phyloP scores from a whole-genome alignment of 2,329 filamentous ascomycete genomes.

The Curvularia eragrostidis region DNA sequence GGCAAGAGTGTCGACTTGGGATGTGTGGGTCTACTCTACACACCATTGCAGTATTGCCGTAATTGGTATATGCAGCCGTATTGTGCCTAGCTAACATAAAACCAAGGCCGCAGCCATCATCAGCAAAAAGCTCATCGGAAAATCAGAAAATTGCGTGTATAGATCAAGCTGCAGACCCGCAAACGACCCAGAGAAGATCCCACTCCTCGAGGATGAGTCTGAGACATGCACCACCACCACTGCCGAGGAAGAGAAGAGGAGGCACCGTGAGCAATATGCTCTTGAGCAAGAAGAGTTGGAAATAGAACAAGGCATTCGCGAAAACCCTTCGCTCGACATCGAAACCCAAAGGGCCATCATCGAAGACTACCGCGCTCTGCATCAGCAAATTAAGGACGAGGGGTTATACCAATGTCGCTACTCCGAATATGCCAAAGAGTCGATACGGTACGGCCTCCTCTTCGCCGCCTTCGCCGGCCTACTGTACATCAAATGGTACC shows the following conservation, averaged over 20 bases:
- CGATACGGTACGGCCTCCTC: slow-evolving; percentile 60
- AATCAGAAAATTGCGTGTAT: slow-evolving; percentile 31
- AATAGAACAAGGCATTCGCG: slow-evolving; percentile 44
- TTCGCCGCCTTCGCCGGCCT: slow-evolving; percentile 58
- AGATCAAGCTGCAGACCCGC: slow-evolving; percentile 21
- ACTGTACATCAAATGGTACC: slow-evolving; percentile 62
- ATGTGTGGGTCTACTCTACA: slow-evolving; percentile 33
- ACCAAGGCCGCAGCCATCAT: slow-evolving; percentile 35
- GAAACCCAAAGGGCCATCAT: slow-evolving; percentile 63
- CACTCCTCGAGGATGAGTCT: slow-evolving; percentile 21
- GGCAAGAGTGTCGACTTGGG: slow-evolving; percentile 38
- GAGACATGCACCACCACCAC: slow-evolving; percentile 6
- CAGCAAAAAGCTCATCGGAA: slow-evolving; percentile 35
- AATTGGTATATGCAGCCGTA: slow-evolving; percentile 10
- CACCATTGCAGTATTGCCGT: slow-evolving; percentile 7
- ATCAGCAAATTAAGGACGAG: slow-evolving; percentile 61
- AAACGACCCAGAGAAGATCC: slow-evolving; percentile 34
- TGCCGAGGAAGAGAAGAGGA: slow-evolving; percentile 24
- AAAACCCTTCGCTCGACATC: slow-evolving; percentile 61
- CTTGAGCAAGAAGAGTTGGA: slow-evolving; percentile 47
- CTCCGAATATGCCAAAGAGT: slow-evolving; percentile 65
- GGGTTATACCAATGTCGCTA: slow-evolving; percentile 67
- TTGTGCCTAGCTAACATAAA: slow-evolving; percentile 26
- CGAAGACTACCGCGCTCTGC: slow-evolving; percentile 62
- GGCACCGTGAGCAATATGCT: slow-evolving; percentile 41